Evolutionary conservation across 2,329 filamentous ascomycete species (phyloP), one percentile per base, ranked within the genome.

Genomic region (Colletotrichum zoysiae): DNA sequence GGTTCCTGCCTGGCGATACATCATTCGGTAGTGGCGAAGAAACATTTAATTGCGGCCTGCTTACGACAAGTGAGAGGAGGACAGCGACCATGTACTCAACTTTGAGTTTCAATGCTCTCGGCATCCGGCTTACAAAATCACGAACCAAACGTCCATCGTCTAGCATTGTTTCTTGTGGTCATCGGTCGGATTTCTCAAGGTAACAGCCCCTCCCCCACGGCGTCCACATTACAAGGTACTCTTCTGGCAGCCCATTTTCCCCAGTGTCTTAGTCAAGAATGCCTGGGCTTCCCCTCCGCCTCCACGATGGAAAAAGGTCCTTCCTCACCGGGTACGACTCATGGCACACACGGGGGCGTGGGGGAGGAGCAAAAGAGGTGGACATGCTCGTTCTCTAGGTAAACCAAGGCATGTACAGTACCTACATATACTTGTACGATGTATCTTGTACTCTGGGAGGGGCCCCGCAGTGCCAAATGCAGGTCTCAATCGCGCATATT

Each of bases 401-500:
- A 20, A 44, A 44, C 35, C n/a, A 42, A 42, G 4, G 30, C 30
- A 30, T 30, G 30, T 30, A 30, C 30, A 42, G 42, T 44, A 44
- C 40, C 3, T 16, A n/a, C n/a, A n/a, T n/a, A n/a, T n/a, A n/a
- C n/a, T n/a, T n/a, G 42, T 44, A 44, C 48, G 26, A 9, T 14
- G 26, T 33, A 18, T n/a, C 26, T 44, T 44, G 42, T 44, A 44
- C 8, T 14, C 40, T 16, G 2, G 16, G n/a, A 35, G 16, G 16
- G 14, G 30, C 65, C 68, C 64, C 62, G 55, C 67, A 55, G 35
- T 26, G n/a, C 14, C 56, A 5, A 66, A 70, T 66, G 62, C 62
- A 61, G 46, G 42, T 42, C 44, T 55, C 26, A 57, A 57, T 50
- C 42, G 18, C 26, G 53, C 53, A 44, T 44, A 69, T 42, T 4